Base-by-base conservation (phyloP, 1,284 basidiomycete species). In the Kwoniella shivajii region DNA sequence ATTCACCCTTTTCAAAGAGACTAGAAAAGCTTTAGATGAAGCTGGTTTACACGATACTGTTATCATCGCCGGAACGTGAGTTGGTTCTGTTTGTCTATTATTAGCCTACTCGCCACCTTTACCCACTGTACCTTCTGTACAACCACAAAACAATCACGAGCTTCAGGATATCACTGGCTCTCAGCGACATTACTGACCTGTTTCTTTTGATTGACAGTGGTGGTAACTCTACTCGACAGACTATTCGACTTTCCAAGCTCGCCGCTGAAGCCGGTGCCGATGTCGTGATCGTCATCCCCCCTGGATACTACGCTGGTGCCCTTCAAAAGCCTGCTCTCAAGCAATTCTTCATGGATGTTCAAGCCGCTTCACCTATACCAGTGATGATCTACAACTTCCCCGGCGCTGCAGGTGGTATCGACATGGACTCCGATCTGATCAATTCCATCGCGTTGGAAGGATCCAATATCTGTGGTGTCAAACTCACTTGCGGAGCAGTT, bases 331-430 rank as follows among this genome's bases (percentile, higher is more conserved):
- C 80, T 18, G 90, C 91, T 0, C 80, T 94, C 66, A 89, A 88
- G 77, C 82, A 83, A 5, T 93, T 87, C 79, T 95, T 85, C 80
- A 80, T 82, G 33, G 88, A 90, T 64, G 85, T 93, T 26, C 81
- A 88, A 16, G 81, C 85, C 65, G 86, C 85, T 65, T 89, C 87
- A 57, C 89, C 90, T 2, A 84, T 95, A 58, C 92, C 92, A 4
- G 84, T 94, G 56, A 86, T 95, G 72, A 84, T 93, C 57, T 95
- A 95, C 81, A 95, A 94, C 74, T 94, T 86, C 79, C 90, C 90
- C 67, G 89, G 85, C 38, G 89, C 90, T 1, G 84, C 87, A 61
- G 86, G 89, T 20, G 88, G 90, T 11, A 87, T 92, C 66, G 89
- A 94, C 78, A 76, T 94, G 61, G 88, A 92, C 77, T 91, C 89